Evolutionary conservation across 805 yeast species (phyloP).

Genomic region (Grigorovia transvaalensis): DNA sequence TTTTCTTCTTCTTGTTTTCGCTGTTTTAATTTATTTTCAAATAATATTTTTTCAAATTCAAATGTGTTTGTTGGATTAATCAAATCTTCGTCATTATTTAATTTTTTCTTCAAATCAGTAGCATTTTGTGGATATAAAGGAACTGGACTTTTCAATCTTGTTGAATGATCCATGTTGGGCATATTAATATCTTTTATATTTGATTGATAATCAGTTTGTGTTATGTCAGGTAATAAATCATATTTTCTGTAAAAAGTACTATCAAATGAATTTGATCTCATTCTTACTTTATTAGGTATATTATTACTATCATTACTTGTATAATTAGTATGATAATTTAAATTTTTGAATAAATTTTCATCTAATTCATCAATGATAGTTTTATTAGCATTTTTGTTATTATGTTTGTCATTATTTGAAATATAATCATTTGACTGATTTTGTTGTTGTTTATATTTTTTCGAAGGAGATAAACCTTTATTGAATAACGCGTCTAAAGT

Average conservation of each 20-base stretch:
- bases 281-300: neutral
- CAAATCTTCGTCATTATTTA: too few relatives aligned
- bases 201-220: constrained; percentile 1
- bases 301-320: neutral
- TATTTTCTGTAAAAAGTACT: constrained; percentile 16
- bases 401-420: constrained; percentile 13
- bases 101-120: too few relatives aligned
- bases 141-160: constrained; percentile 10
- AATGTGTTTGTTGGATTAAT: neutral
- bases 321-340: neutral
- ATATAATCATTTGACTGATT: neutral
- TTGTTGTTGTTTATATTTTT: constrained; percentile 15
- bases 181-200: neutral
- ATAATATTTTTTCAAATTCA: neutral
- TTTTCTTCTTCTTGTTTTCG: neutral
- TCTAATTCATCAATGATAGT: neutral
- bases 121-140: constrained; percentile 4
- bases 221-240: constrained; percentile 14
- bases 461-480: constrained; percentile 20
- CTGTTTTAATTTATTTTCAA: neutral
- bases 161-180: neutral
- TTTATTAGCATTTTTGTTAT: constrained; percentile 20
- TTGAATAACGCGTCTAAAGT: constrained; percentile 27
- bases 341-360: neutral
- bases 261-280: constrained; percentile 21